Conservation (phyloP, 2,329 filamentous ascomycete genomes). For the Pseudogymnoascus sp. region DNA sequence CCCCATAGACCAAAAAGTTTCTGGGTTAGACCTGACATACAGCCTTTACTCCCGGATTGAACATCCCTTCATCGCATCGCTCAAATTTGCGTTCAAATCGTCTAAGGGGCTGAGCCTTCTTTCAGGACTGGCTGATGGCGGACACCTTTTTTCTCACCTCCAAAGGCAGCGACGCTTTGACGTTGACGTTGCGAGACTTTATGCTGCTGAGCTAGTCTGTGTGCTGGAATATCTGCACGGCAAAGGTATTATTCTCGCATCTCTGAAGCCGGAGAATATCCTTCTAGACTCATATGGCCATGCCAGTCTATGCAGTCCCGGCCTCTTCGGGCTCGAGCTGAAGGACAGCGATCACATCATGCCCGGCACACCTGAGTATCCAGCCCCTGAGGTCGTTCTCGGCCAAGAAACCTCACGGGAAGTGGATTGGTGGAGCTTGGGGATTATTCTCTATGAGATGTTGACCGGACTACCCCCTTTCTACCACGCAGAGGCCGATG, state of each 20-base stretch:
- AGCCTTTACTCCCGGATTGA: slow-evolving; percentile 95
- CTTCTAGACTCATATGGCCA: slow-evolving; percentile 91
- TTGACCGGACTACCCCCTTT: slow-evolving; percentile 90
- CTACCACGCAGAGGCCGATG: slow-evolving; percentile 96
- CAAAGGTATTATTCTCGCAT: slow-evolving; percentile 95
- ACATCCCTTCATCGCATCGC: slow-evolving; percentile 93
- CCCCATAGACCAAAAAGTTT: slow-evolving; percentile 94
- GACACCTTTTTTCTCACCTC: slow-evolving; percentile 89
- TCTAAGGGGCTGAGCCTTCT: slow-evolving; percentile 95
- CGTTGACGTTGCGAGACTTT: slow-evolving; percentile 88
- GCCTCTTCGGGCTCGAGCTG: slow-evolving; percentile 94
- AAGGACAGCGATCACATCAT: slow-evolving; percentile 95
- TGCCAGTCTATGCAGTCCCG: slow-evolving; percentile 94
- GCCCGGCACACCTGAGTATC: slow-evolving; percentile 89
- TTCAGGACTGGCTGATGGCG: slow-evolving; percentile 89
- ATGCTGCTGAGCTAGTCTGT: slow-evolving; percentile 87
- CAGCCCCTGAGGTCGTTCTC: slow-evolving; percentile 82
- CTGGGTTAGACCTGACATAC: slow-evolving; percentile 86
- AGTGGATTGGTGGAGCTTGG: slow-evolving; percentile 87
- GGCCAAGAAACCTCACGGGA: slow-evolving; percentile 93
- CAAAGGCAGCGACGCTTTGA: slow-evolving; percentile 93
- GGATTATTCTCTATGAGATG: slow-evolving; percentile 94
- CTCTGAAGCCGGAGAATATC: slow-evolving; percentile 85
- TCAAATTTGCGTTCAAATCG: slow-evolving; percentile 97
- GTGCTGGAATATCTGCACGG: slow-evolving; percentile 89